phyloP scores from a whole-genome alignment of 495 filamentous ascomycete species.

The Penicillium riverlandense region DNA sequence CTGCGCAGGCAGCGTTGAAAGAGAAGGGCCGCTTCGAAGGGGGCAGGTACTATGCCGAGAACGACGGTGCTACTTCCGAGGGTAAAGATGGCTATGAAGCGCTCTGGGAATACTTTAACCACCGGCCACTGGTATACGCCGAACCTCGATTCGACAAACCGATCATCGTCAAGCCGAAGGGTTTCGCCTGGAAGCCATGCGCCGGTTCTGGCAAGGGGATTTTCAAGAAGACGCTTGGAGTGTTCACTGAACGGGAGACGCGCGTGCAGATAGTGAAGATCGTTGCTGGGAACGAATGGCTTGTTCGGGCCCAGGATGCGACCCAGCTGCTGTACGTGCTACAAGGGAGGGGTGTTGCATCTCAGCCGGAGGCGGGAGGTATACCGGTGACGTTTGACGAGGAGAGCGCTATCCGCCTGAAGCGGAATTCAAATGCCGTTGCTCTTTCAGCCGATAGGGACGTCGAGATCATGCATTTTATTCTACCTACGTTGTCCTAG shows the following conservation, averaged over 20 bases:
- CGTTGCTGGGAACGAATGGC: background rate
- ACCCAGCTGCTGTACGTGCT: background rate
- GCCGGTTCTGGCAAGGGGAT: background rate
- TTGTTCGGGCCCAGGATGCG: background rate
- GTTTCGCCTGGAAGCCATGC: background rate
- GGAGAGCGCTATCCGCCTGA: no score
- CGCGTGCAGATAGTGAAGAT: background rate
- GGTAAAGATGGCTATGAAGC: background rate
- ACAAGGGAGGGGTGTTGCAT: background rate
- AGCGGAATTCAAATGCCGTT: no score
- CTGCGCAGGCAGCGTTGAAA: background rate
- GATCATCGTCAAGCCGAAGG: background rate
- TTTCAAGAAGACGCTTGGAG: constrained; percentile 1
- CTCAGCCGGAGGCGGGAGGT: no score
- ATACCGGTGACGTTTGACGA: no score
- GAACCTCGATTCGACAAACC: background rate
- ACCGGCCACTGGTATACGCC: background rate
- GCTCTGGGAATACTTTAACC: background rate
- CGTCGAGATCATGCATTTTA: no score
- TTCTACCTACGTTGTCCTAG: no score
- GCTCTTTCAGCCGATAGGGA: no score
- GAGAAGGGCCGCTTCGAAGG: constrained; percentile 3
- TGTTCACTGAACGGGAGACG: constrained; percentile 6
- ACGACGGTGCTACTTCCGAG: background rate
- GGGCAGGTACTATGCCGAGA: background rate